Conservation (phyloP, 768 basidiomycete genomes). For the Lyophyllum decastes region DNA sequence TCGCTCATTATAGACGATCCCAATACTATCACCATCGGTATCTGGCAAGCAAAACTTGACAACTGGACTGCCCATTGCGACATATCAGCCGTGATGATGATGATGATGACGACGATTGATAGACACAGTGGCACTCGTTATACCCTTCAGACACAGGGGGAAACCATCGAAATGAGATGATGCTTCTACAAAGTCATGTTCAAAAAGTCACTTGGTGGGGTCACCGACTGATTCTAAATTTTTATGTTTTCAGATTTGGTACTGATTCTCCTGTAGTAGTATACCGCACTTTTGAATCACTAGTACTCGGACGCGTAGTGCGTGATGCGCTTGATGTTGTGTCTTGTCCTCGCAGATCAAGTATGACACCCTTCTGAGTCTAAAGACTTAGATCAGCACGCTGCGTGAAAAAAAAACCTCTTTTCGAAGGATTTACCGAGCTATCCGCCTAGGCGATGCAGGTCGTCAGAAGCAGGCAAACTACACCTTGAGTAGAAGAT, state of each 20-base stretch:
- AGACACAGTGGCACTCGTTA: background rate
- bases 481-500: background rate
- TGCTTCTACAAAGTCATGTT: background rate
- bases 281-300: background rate
- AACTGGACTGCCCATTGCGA: background rate
- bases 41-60: too few relatives aligned
- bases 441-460: background rate
- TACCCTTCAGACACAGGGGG: background rate
- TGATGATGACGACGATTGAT: background rate
- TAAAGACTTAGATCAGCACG: background rate
- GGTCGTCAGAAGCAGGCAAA: background rate
- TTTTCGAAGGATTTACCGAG: background rate
- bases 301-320: background rate
- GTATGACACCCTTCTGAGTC: conserved; percentile 2
- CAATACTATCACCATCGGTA: too few relatives aligned
- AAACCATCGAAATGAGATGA: background rate
- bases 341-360: conserved; percentile 1
- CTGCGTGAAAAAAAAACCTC: background rate
- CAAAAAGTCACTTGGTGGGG: background rate
- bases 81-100: background rate
- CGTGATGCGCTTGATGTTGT: background rate
- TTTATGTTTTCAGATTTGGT: background rate
- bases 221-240: background rate
- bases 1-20: too few relatives aligned
- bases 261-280: background rate